A percentile compares a stretch with the other conserved stretches of the same genome.
phyloP scores from a whole-genome alignment of 179 eudicot species.

The Monotropa hypopitys region DNA sequence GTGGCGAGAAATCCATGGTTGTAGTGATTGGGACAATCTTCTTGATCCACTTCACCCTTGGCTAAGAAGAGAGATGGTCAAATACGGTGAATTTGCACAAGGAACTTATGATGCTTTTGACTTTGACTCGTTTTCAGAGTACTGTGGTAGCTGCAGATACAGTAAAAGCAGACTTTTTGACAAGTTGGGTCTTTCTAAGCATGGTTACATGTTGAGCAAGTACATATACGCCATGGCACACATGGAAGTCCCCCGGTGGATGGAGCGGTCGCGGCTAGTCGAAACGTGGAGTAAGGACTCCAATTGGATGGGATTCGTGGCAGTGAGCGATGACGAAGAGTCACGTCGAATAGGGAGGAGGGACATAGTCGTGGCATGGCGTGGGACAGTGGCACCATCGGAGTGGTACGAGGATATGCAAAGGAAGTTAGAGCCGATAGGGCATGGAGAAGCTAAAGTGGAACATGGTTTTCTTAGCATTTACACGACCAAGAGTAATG shows the following conservation, averaged over 20 bases:
- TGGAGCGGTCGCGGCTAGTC: slow-evolving; percentile 32
- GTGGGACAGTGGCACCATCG: slow-evolving; percentile 58
- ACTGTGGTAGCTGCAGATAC: slow-evolving; percentile 66
- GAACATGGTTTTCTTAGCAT: slow-evolving; percentile 62
- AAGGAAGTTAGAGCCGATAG: slow-evolving; percentile 40
- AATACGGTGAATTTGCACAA: slow-evolving; percentile 73
- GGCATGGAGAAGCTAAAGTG: slow-evolving; percentile 48
- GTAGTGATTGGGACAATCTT: slow-evolving; percentile 32
- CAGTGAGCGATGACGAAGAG: slow-evolving; percentile 54
- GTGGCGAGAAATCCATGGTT: slow-evolving; percentile 56
- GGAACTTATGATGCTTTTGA: slow-evolving; percentile 78
- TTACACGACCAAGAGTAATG: slow-evolving; percentile 36
- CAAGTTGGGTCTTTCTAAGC: slow-evolving; percentile 30
- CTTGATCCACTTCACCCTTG: slow-evolving; percentile 50
- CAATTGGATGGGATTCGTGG: slow-evolving; percentile 81
- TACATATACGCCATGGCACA: slow-evolving; percentile 71
- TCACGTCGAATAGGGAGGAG: slow-evolving; percentile 46
- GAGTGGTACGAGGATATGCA: slow-evolving; percentile 84
- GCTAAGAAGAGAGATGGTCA: slow-evolving; percentile 48
- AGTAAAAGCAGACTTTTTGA: slow-evolving; percentile 28
- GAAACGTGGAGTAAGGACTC: slow-evolving; percentile 65
- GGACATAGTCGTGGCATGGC: slow-evolving; percentile 66
- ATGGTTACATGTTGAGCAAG: slow-evolving; percentile 48
- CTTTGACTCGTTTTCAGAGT: slow-evolving; percentile 48
- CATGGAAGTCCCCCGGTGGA: slow-evolving; percentile 47